These are phyloP conservation scores for Ascochyta koolunga DNA, from an alignment of 2,329 filamentous ascomycete species.

Conservation along the genomic window DNA sequence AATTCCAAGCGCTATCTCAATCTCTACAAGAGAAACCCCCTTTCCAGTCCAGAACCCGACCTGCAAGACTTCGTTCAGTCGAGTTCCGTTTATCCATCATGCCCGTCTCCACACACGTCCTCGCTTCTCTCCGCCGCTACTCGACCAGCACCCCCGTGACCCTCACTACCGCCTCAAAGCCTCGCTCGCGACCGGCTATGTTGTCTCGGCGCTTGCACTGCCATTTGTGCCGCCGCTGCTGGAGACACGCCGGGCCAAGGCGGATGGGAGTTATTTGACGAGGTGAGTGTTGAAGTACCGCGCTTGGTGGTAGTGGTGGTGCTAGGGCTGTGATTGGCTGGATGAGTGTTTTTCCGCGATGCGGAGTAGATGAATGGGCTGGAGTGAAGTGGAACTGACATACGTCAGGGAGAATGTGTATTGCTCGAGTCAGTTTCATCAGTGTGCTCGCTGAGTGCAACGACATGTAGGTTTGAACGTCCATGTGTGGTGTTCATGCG, in stretches of 20 bases:
- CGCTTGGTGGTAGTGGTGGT: neutral
- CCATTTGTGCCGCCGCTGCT: conserved; percentile 50
- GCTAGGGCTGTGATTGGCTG: too few species aligned
- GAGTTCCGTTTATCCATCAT: conserved; percentile 21
- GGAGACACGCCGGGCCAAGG: conserved; percentile 44
- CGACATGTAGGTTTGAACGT: neutral
- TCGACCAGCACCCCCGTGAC: conserved; percentile 43
- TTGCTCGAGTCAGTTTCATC: conserved; percentile 34
- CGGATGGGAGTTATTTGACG: conserved; percentile 46
- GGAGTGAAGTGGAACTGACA: conserved; percentile 9
- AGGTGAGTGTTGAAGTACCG: conserved; percentile 33
- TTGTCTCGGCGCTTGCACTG: conserved; percentile 47
- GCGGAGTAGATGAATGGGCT: too few species aligned
- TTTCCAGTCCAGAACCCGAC: neutral
- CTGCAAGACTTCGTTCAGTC: neutral
- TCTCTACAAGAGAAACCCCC: too few species aligned
- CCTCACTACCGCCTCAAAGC: conserved; percentile 45
- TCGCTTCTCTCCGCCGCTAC: conserved; percentile 45
- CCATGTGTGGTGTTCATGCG: neutral
- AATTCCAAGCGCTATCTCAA: too few species aligned
- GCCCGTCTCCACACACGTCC: conserved; percentile 39
- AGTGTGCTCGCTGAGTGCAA: conserved; percentile 28
- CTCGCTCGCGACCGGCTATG: conserved; percentile 45
- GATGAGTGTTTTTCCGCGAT: conserved; percentile 4
- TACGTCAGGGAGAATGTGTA: conserved; percentile 32